Conservation (phyloP, 2,329 filamentous ascomycete species). For the Aspergillus ruber region DNA sequence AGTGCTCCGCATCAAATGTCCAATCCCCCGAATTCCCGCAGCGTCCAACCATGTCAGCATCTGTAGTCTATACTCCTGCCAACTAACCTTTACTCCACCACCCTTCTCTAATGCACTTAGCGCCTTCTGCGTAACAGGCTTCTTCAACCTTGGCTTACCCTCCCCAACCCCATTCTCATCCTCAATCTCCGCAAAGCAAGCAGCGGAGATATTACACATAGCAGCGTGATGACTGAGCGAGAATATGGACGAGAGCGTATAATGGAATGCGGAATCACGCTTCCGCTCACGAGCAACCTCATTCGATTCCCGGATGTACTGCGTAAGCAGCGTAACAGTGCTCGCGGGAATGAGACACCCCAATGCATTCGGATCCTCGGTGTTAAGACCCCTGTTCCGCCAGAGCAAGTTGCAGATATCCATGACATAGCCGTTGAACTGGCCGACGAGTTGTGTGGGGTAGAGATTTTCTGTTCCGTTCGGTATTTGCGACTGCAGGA, state of each 20-base stretch:
- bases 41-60: conserved; percentile 62
- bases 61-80: conserved; percentile 69
- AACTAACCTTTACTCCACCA: conserved; percentile 61
- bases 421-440: conserved; percentile 80
- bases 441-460: conserved; percentile 55
- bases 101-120: conserved; percentile 56
- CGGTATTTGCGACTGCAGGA: conserved; percentile 22
- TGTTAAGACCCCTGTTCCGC: conserved; percentile 65
- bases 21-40: conserved; percentile 59
- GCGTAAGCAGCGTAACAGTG: conserved; percentile 39
- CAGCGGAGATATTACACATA: conserved; percentile 41
- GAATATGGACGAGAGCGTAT: conserved; percentile 37
- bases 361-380: conserved; percentile 54
- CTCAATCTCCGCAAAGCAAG: conserved; percentile 44
- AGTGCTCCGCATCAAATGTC: conserved; percentile 69
- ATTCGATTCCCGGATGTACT: conserved; percentile 37
- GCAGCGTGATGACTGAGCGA: conserved; percentile 43
- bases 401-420: conserved; percentile 80
- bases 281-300: conserved; percentile 25
- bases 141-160: conserved; percentile 20
- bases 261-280: conserved; percentile 24
- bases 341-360: conserved; percentile 47
- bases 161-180: conserved; percentile 32
- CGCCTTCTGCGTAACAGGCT: conserved; percentile 62
- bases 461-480: conserved; percentile 39